Conservation (phyloP, 139 green algal genomes). For the Parachlorella kessleri region DNA sequence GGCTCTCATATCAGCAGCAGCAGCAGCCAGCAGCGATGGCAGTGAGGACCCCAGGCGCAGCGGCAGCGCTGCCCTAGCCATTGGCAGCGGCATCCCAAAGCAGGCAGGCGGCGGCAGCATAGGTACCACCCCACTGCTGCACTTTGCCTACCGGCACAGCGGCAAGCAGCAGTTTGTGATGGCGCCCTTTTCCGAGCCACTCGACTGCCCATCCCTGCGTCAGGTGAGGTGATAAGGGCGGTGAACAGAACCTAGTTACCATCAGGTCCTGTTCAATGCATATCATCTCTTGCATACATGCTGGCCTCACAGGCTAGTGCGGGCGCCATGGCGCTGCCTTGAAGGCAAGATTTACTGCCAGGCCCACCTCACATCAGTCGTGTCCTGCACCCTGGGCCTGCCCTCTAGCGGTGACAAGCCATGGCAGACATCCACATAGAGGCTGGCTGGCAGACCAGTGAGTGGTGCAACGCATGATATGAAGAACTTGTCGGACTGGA, state of each 20-base stretch:
- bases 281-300: not conserved
- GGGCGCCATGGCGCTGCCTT: not conserved
- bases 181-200: not conserved
- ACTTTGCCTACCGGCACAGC: constrained; percentile 24
- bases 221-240: constrained; percentile 9
- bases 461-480: too few relatives aligned
- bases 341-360: not conserved
- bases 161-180: constrained; percentile 22
- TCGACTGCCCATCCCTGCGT: not conserved
- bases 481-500: too few relatives aligned
- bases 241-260: not conserved
- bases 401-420: too few relatives aligned
- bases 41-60: not conserved
- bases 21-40: constrained; percentile 4
- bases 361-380: not conserved
- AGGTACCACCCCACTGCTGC: constrained; percentile 26
- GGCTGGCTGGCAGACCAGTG: too few relatives aligned
- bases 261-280: not conserved
- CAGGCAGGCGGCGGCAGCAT: constrained; percentile 27
- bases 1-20: too few relatives aligned
- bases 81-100: constrained; percentile 45
- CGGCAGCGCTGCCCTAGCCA: constrained; percentile 28
- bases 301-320: not conserved
- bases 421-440: too few relatives aligned
- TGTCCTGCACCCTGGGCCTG: not conserved